These are phyloP conservation scores for Daldinia caldariorum DNA, from an alignment of 495 filamentous ascomycete species.

Conservation along the genomic window DNA sequence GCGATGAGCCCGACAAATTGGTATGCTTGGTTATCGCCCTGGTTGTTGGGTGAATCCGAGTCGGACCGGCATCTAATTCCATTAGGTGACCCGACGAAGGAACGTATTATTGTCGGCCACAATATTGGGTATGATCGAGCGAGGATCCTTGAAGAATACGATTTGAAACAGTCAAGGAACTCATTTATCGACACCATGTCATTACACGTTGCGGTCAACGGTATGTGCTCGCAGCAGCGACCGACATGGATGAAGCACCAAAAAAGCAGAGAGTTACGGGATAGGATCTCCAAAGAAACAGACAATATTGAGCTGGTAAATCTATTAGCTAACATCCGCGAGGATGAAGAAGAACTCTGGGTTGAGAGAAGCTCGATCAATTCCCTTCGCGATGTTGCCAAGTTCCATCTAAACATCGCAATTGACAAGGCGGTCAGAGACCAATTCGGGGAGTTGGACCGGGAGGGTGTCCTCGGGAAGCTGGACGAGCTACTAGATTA, in stretches of 20 bases:
- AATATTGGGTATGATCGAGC: conserved; percentile 97
- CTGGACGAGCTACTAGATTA: conserved; percentile 90
- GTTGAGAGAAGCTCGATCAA: conserved; percentile 94
- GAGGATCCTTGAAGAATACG: conserved; percentile 88
- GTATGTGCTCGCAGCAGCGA: conserved; percentile 97
- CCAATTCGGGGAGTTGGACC: conserved; percentile 84
- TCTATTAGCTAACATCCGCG: conserved; percentile 73
- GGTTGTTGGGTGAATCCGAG: conserved; percentile 86
- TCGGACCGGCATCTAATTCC: conserved; percentile 83
- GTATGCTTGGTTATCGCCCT: conserved; percentile 98
- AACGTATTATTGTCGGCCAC: conserved; percentile 87
- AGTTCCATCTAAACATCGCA: conserved; percentile 91
- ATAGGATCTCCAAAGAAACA: conserved; percentile 78
- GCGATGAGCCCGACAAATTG: conserved; percentile 86
- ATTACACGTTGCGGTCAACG: conserved; percentile 95
- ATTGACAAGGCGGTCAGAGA: conserved; percentile 92
- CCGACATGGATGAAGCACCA: conserved; percentile 97
- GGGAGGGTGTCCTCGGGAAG: conserved; percentile 70
- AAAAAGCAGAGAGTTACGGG: conserved; percentile 85
- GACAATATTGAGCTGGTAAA: conserved; percentile 74
- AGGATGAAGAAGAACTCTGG: conserved; percentile 95
- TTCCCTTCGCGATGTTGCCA: conserved; percentile 92
- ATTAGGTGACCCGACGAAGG: conserved; percentile 73
- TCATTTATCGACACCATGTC: conserved; percentile 98
- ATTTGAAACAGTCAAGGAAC: conserved; percentile 79